phyloP scores from a whole-genome alignment of 2,329 filamentous ascomycete genomes.

The Cladosporium colombiae region DNA sequence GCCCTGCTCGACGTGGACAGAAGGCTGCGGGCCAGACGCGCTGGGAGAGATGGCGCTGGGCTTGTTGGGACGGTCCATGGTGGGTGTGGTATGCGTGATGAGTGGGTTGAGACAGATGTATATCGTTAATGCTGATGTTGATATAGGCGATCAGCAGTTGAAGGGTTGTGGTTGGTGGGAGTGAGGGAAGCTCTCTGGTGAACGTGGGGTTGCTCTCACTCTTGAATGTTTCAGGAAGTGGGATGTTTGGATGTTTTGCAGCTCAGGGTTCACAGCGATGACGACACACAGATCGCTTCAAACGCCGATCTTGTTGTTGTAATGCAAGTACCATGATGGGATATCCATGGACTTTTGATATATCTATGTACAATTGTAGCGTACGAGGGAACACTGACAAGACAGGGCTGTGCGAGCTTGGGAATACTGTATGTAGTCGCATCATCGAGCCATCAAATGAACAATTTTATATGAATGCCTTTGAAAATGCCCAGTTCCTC shows the following conservation, averaged over 20 bases:
- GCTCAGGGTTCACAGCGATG: constrained; percentile 11
- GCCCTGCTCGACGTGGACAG: constrained; percentile 70
- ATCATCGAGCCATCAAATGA: not conserved
- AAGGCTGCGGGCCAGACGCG: constrained; percentile 66
- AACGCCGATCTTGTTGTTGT: not conserved
- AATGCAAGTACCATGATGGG: not conserved
- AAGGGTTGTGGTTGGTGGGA: constrained; percentile 17
- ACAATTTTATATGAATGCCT: not conserved
- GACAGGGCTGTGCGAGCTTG: not conserved
- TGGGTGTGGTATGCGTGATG: not conserved
- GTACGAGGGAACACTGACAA: not conserved
- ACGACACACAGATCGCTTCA: constrained; percentile 16
- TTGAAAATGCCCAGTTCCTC: constrained; percentile 1
- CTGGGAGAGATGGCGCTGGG: constrained; percentile 73
- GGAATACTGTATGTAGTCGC: too few relatives aligned
- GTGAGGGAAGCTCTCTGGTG: constrained; percentile 3
- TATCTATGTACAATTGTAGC: not conserved
- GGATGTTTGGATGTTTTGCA: constrained; percentile 19
- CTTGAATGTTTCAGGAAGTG: constrained; percentile 17
- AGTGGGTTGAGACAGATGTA: not conserved
- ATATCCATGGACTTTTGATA: not conserved
- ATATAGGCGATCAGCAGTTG: not conserved
- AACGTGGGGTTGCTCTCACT: constrained; percentile 10
- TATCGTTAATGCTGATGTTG: not conserved
- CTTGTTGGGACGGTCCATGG: constrained; percentile 80